Conservation (phyloP, 2,329 filamentous ascomycete species). For the Xylariaceae sp. region DNA sequence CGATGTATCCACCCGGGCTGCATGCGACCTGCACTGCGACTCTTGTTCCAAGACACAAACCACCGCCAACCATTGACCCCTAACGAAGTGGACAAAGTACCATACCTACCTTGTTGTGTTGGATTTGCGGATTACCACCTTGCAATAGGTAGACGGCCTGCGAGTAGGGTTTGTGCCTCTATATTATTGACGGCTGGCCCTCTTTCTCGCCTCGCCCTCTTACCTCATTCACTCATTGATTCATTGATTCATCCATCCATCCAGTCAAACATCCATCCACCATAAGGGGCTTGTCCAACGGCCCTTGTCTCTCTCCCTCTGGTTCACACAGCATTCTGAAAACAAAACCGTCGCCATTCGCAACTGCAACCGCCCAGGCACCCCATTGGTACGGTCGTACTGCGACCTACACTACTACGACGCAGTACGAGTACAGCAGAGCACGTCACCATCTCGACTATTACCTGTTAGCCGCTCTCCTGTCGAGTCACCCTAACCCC, state of each 20-base stretch:
- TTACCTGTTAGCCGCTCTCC: conserved; percentile 1
- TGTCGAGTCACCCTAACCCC: conserved; percentile 3
- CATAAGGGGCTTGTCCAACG: neutral
- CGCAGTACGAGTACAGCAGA: neutral
- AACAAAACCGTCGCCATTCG: neutral
- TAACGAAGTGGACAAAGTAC: conserved; percentile 15
- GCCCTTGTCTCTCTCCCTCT: neutral
- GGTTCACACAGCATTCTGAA: neutral
- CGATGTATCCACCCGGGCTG: conserved; percentile 16
- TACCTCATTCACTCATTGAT: neutral
- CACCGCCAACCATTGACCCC: conserved; percentile 14
- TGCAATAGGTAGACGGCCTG: neutral
- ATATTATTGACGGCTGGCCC: conserved; percentile 15
- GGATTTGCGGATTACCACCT: neutral
- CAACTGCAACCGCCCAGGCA: neutral
- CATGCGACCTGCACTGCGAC: conserved; percentile 18
- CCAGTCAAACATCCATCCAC: neutral
- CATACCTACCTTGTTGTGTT: conserved; percentile 12
- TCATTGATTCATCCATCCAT: neutral
- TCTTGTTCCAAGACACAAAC: conserved; percentile 16
- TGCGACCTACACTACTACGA: neutral
- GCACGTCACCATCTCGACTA: neutral
- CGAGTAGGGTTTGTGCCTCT: neutral
- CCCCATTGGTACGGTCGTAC: neutral
- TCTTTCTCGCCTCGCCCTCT: conserved; percentile 10